Percentiles rank a stretch among this genome's conserved stretches.
Evolutionary conservation across 2,329 filamentous ascomycete species (phyloP).

Genomic region (Cladosporium colombiae): DNA sequence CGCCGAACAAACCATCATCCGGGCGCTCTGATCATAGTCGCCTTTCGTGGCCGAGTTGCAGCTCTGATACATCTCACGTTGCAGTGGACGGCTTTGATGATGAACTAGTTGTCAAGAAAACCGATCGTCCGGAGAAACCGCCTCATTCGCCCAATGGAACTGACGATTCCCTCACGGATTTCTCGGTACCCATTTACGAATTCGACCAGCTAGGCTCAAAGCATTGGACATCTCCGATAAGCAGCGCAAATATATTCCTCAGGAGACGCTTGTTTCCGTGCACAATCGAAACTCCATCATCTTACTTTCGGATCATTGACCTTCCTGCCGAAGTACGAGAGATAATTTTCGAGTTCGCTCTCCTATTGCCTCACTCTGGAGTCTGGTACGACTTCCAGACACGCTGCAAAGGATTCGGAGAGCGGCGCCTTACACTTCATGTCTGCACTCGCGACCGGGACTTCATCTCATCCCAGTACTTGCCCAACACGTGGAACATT

Average conservation of each 20-base stretch:
- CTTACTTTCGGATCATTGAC: conserved; percentile 15
- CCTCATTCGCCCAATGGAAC: not conserved
- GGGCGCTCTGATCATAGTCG: not conserved
- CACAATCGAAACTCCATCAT: not conserved
- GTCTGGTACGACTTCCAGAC: not conserved
- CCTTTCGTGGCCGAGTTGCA: not conserved
- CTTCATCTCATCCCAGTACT: not conserved
- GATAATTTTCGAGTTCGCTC: conserved; percentile 5
- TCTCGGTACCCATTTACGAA: not conserved
- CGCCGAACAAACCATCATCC: not conserved
- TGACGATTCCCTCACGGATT: not conserved
- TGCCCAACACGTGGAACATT: not conserved
- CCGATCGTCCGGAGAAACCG: not conserved
- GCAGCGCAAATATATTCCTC: not conserved
- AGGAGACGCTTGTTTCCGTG: not conserved
- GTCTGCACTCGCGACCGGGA: not conserved
- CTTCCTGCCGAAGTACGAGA: conserved; percentile 11
- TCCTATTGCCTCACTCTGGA: not conserved
- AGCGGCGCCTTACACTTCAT: not conserved
- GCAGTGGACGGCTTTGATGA: not conserved
- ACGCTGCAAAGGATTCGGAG: not conserved
- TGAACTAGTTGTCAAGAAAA: not conserved
- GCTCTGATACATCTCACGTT: not conserved
- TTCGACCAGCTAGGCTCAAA: not conserved
- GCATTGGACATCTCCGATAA: not conserved